These are phyloP conservation scores for Cyberlindnera americana DNA, from an alignment of 805 yeast genomes.

Conservation along the genomic window DNA sequence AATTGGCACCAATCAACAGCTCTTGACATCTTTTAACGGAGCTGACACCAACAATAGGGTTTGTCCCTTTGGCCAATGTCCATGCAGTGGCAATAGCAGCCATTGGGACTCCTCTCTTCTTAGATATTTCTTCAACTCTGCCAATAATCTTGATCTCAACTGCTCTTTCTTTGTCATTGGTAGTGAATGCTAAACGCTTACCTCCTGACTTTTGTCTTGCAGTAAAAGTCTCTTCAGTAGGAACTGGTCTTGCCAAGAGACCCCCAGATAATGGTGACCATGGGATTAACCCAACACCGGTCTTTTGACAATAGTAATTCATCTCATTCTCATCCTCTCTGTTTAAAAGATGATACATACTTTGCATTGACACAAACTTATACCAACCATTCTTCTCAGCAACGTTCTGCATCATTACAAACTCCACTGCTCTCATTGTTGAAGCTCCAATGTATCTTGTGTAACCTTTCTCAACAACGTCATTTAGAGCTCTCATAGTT, in stretches of 20 bases:
- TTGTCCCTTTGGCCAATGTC: conserved; percentile 45
- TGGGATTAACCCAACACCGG: conserved; percentile 53
- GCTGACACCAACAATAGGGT: conserved; percentile 53
- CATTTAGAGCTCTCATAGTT: conserved; percentile 49
- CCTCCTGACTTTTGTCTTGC: conserved; percentile 2
- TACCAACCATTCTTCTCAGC: conserved; percentile 56
- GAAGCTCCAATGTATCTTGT: conserved; percentile 60
- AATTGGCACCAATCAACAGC: conserved; percentile 35
- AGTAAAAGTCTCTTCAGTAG: conserved; percentile 4
- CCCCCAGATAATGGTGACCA: conserved; percentile 61
- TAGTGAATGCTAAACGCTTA: not conserved
- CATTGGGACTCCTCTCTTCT: conserved; percentile 46
- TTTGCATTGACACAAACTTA: conserved; percentile 58
- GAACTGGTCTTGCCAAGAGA: conserved; percentile 43
- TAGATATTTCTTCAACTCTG: conserved; percentile 51
- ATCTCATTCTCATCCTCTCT: conserved; percentile 64
- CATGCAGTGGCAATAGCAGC: conserved; percentile 50
- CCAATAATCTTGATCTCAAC: conserved; percentile 34
- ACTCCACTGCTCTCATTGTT: conserved; percentile 45
- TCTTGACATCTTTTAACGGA: conserved; percentile 48
- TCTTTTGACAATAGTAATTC: conserved; percentile 47
- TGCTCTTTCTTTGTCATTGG: conserved; percentile 11
- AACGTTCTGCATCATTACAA: conserved; percentile 39
- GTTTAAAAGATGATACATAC: conserved; percentile 43
- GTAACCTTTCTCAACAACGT: conserved; percentile 42